Evolutionary conservation across 495 filamentous ascomycete genomes (phyloP).

Genomic region (Barbatosphaeria neglecta): DNA sequence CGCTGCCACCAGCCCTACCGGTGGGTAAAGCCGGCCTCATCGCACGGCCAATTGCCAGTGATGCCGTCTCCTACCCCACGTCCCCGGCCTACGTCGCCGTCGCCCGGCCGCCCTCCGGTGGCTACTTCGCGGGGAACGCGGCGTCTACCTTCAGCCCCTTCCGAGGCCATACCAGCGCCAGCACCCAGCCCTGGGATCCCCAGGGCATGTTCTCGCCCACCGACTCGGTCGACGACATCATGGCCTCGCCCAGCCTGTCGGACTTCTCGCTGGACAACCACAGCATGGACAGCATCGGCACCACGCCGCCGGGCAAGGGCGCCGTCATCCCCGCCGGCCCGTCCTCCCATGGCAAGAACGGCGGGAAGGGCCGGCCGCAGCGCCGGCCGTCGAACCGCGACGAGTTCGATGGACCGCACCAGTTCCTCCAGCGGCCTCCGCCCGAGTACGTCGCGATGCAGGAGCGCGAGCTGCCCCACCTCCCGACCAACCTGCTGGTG

Average conservation of each 20-base stretch:
- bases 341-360: slow-evolving; percentile 29
- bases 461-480: slow-evolving; percentile 66
- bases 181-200: slow-evolving; percentile 27
- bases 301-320: slow-evolving; percentile 26
- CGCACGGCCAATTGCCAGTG: slow-evolving; percentile 18
- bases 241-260: slow-evolving; percentile 28
- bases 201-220: slow-evolving; percentile 31
- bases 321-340: slow-evolving; percentile 27
- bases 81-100: slow-evolving; percentile 23
- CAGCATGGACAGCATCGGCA: slow-evolving; percentile 21
- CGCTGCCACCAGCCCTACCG: slow-evolving; percentile 5
- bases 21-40: neutral
- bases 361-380: slow-evolving; percentile 47
- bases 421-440: slow-evolving; percentile 58
- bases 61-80: slow-evolving; percentile 17
- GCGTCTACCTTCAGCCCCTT: slow-evolving; percentile 17
- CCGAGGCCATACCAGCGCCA: slow-evolving; percentile 20
- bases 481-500: slow-evolving; percentile 70
- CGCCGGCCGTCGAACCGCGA: slow-evolving; percentile 70
- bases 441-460: slow-evolving; percentile 56
- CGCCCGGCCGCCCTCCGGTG: slow-evolving; percentile 20
- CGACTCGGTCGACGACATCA: slow-evolving; percentile 37
- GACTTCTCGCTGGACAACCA: slow-evolving; percentile 34
- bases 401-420: slow-evolving; percentile 80
- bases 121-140: slow-evolving; percentile 14